phyloP scores from a whole-genome alignment of 768 basidiomycete genomes.

The Solioccasus polychromus region DNA sequence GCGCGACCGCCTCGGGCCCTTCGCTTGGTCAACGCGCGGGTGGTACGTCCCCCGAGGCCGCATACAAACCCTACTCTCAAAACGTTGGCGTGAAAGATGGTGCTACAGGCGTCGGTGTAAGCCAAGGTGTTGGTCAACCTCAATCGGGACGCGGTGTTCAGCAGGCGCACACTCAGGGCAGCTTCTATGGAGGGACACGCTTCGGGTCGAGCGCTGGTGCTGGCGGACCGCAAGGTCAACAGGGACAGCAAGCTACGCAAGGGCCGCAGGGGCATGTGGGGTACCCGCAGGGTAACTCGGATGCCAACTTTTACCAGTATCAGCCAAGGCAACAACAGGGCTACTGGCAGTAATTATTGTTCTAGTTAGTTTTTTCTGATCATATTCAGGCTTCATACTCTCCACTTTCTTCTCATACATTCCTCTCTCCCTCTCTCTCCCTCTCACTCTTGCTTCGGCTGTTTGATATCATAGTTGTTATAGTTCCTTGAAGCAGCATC shows the following conservation, averaged over 20 bases:
- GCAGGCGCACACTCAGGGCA: constrained; percentile 40
- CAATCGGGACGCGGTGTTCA: constrained; percentile 45
- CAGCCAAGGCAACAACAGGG: constrained; percentile 65
- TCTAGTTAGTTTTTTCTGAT: not conserved
- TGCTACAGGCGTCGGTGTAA: constrained; percentile 42
- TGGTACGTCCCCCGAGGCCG: constrained; percentile 63
- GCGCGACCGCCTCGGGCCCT: constrained; percentile 43
- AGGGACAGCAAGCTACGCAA: constrained; percentile 36
- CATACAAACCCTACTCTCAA: constrained; percentile 71
- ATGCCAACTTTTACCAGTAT: constrained; percentile 70
- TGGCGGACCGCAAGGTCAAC: constrained; percentile 48
- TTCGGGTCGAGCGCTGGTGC: constrained; percentile 43
- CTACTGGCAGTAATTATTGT: constrained; percentile 42
- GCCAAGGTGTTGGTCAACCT: constrained; percentile 31
- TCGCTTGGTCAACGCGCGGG: constrained; percentile 41
- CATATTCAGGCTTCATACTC: constrained; percentile 5
- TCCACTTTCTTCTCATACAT: constrained; percentile 7
- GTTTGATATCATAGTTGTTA: constrained; percentile 30
- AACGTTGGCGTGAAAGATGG: constrained; percentile 58
- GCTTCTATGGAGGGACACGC: constrained; percentile 44
- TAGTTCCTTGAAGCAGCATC: constrained; percentile 19
- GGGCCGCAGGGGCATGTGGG: constrained; percentile 43
- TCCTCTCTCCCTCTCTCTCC: constrained; percentile 4
- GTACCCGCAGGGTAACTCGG: constrained; percentile 53
- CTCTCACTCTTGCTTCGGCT: constrained; percentile 23